Evolutionary conservation across 352 stramenopile species (phyloP).

Genomic region (Pythium dissimile): DNA sequence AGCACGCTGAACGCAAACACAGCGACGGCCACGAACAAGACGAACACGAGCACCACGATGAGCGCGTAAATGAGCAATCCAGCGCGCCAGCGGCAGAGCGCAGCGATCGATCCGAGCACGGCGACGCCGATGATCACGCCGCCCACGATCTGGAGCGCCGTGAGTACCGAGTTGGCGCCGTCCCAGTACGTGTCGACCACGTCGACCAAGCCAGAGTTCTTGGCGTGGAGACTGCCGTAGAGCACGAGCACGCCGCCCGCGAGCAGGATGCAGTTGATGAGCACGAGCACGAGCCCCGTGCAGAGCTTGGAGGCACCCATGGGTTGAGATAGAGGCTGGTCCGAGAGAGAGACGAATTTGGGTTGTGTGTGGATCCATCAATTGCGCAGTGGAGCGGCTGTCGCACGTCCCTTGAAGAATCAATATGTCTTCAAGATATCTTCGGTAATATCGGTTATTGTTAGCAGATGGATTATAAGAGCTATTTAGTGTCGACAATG

Average conservation of each 20-base stretch:
- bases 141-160: conserved; percentile 46
- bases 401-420: neutral
- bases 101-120: conserved; percentile 49
- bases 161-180: conserved; percentile 39
- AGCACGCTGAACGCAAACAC: conserved; percentile 42
- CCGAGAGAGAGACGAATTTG: neutral
- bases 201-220: conserved; percentile 52
- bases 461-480: no score
- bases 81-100: conserved; percentile 52
- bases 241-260: conserved; percentile 54
- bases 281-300: conserved; percentile 43
- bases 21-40: conserved; percentile 46
- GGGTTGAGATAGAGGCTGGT: no score
- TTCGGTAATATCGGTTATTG: no score
- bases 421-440: no score
- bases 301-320: conserved; percentile 21
- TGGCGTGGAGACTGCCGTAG: conserved; percentile 39
- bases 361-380: neutral
- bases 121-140: conserved; percentile 54
- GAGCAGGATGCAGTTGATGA: conserved; percentile 60
- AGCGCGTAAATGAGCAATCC: conserved; percentile 55
- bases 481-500: neutral
- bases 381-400: neutral
- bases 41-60: conserved; percentile 46
- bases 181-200: conserved; percentile 57